Evolutionary conservation across 169 alveolate genomes (phyloP).

Genomic region (Plasmodium reichenowi): DNA sequence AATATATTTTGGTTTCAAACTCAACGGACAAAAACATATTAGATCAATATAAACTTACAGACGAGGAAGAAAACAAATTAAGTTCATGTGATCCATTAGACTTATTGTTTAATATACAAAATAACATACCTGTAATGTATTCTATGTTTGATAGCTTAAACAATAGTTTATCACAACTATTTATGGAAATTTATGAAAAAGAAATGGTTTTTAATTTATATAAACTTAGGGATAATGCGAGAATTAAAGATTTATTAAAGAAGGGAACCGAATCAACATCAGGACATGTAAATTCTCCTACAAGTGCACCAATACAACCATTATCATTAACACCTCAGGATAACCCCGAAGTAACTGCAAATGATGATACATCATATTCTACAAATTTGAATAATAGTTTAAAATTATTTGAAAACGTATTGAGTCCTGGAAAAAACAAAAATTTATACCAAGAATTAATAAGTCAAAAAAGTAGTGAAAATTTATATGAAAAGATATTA

Average conservation of each 20-base stretch:
- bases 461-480: not conserved
- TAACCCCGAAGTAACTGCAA: too few relatives aligned
- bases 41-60: constrained; percentile 1
- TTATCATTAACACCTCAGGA: too few relatives aligned
- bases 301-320: not conserved
- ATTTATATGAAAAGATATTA: constrained; percentile 1
- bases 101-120: constrained; percentile 29
- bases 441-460: too few relatives aligned
- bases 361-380: too few relatives aligned
- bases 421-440: too few relatives aligned
- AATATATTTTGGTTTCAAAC: constrained; percentile 10
- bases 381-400: too few relatives aligned
- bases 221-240: not conserved
- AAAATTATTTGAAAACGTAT: too few relatives aligned
- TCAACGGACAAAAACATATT: constrained; percentile 10
- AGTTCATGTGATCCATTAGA: constrained; percentile 19
- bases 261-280: not conserved
- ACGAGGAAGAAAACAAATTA: not conserved
- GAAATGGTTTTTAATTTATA: constrained; percentile 41
- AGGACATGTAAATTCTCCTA: not conserved
- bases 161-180: constrained; percentile 5
- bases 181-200: constrained; percentile 23
- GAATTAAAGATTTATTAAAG: constrained; percentile 11
- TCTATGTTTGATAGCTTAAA: constrained; percentile 19
- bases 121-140: constrained; percentile 46